Base-by-base conservation (phyloP, 2,329 filamentous ascomycete genomes). In the Phoma sp. region DNA sequence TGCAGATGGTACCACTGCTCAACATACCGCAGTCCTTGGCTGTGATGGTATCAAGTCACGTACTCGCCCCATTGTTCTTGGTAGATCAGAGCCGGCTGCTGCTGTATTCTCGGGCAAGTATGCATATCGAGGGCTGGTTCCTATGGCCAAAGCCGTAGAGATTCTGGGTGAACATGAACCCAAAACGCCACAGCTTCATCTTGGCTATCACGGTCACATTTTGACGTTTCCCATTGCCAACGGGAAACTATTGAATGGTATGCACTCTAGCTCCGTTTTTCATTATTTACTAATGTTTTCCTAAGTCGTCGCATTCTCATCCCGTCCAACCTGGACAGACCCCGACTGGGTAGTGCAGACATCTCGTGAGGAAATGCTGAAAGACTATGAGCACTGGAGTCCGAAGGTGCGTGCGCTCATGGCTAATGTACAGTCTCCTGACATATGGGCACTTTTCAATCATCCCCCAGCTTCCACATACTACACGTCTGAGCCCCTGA, bases 41-140 rank as follows among this genome's bases (percentile, higher is more conserved):
- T 87, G 84, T 65, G 87, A 89, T 70, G 87, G 87, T 0, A 86
- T 89, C 64, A 85, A 85, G 66, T 85, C 83, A 0, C 75, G 77
- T 3, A 77, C 83, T 2, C 77, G 87, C 7, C 68, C 80, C 27
- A 68, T 84, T 13, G 69, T 89, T 5, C 74, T 88, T 2, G 83
- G 82, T 0, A 67, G 77, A 2, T 44, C 58, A 0, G 75, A 78
- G 3, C 73, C 79, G 0, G 67, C 78, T 24, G 22, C 50, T 6
- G 77, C 85, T 0, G 68, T 75, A 1, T 89, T 85, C 66, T 81
- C 81, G 0, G 76, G 81, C 29, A 85, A 87, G 58, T 84, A 84
- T 70, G 87, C 84, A 31, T 90, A 87, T 71, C 80, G 87, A 6
- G 83, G 83, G 0, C 70, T 90, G 2, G 77, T 88, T 2, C 84